A percentile compares a stretch with the other conserved stretches of the same genome.
phyloP scores from a whole-genome alignment of 2,329 filamentous ascomycete species.

The Grosmannia serpens region DNA sequence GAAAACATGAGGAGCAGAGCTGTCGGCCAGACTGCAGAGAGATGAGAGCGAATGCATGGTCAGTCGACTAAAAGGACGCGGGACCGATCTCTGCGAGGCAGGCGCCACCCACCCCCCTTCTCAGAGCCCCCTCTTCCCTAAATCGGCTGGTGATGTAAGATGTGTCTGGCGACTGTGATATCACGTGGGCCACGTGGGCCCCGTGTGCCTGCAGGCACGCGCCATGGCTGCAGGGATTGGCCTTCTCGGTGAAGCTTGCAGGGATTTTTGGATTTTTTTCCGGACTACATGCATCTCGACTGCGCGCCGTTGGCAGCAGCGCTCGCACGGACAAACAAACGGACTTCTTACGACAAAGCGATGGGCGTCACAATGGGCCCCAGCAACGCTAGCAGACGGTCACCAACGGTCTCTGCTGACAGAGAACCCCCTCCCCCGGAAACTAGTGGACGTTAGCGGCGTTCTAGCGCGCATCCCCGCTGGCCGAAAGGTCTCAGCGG shows the following conservation, averaged over 20 bases:
- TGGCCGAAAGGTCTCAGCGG: background rate
- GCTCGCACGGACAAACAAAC: too few relatives aligned
- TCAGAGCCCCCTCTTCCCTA: background rate
- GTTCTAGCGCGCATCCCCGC: background rate
- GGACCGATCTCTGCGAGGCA: background rate
- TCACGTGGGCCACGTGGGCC: background rate
- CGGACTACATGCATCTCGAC: too few relatives aligned
- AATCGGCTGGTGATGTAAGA: background rate
- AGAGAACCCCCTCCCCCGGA: background rate
- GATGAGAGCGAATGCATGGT: background rate
- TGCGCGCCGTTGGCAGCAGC: too few relatives aligned
- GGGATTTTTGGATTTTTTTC: too few relatives aligned
- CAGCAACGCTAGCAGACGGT: background rate
- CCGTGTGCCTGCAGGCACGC: too few relatives aligned
- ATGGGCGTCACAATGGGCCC: too few relatives aligned
- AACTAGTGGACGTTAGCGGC: background rate
- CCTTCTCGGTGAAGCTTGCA: too few relatives aligned
- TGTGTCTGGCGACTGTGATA: background rate
- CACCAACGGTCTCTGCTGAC: background rate
- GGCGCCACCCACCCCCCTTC: background rate
- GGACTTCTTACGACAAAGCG: too few relatives aligned
- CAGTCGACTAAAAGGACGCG: background rate
- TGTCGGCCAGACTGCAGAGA: too few relatives aligned
- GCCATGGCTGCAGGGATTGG: too few relatives aligned
- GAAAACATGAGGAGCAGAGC: background rate